phyloP scores from a whole-genome alignment of 805 yeast species.

The Wickerhamomyces chaumierensis region DNA sequence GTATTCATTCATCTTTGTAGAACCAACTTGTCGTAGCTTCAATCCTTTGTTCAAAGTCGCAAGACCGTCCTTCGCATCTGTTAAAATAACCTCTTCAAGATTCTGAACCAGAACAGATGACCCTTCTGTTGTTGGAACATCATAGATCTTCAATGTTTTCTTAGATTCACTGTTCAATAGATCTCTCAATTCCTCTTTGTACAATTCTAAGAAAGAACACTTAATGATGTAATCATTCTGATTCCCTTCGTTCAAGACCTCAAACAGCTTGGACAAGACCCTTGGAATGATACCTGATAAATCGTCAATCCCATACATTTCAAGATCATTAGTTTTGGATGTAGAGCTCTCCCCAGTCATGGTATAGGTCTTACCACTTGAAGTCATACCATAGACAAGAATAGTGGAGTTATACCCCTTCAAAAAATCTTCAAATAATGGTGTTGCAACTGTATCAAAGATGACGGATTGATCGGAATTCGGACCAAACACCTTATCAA shows the following conservation, averaged over 20 bases:
- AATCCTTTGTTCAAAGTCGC: slow-evolving; percentile 44
- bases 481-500: slow-evolving; percentile 79
- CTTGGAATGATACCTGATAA: slow-evolving; percentile 65
- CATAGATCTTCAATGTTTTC: slow-evolving; percentile 44
- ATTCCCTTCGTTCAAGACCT: slow-evolving; percentile 27
- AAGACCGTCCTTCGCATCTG: slow-evolving; percentile 45
- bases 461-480: slow-evolving; percentile 61
- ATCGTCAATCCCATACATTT: slow-evolving; percentile 20
- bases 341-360: slow-evolving; percentile 57
- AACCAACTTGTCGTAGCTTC: slow-evolving; percentile 50
- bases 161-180: slow-evolving; percentile 34
- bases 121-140: slow-evolving; percentile 16
- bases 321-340: not conserved
- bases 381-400: slow-evolving; percentile 86
- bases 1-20: slow-evolving; percentile 62
- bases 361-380: slow-evolving; percentile 78
- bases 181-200: slow-evolving; percentile 79
- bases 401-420: slow-evolving; percentile 74
- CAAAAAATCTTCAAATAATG: slow-evolving; percentile 54
- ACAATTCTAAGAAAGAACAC: slow-evolving; percentile 74
- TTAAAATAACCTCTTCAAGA: slow-evolving; percentile 48
- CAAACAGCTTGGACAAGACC: slow-evolving; percentile 44
- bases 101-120: slow-evolving; percentile 45
- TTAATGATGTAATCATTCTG: slow-evolving; percentile 52
- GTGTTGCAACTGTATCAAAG: slow-evolving; percentile 57